Base-by-base conservation (phyloP, 2,329 filamentous ascomycete species). In the Teratosphaeria nubilosa region DNA sequence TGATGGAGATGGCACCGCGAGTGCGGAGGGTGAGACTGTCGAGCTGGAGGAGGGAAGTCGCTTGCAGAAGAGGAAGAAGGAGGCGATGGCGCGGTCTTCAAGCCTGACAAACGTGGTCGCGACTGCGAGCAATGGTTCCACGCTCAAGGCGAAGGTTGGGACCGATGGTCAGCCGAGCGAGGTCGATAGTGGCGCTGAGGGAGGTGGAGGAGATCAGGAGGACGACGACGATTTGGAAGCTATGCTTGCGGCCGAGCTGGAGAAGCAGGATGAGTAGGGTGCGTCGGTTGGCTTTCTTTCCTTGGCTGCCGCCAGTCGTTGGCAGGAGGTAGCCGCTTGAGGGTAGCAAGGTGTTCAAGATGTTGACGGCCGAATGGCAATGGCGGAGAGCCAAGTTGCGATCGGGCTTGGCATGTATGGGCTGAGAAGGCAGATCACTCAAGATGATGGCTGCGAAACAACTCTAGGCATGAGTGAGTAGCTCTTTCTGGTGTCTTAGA, bases 151-250 rank as follows among this genome's bases (percentile, higher is more conserved):
- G 27, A 63, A n/a, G 64, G 71, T 30, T 59, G 56, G 60, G 27
- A 74, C 75, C 1, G 72, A 71, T 27, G 77, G 70, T 56, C 73
- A 65, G n/a, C 77, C 77, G 7, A 77, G 77, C 27, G 74, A 74
- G n/a, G 73, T 75, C 31, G 77, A 76, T 55, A 66, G 70, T 50
- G 63, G 69, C 61, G 55, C 59, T 48, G 62, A 61, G 30, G 60
- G 27, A 14, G 56, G 58, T 25, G 63, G 25, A n/a, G 24, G 25
- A 16, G 13, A 65, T 10, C 62, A 65, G 20, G 73, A 69, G 2
- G 74, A 73, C 25, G 74, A 69, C 31, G 80, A 66, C 30, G 80
- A 85, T 64, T 71, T 86, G 54, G 85, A 86, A 70, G 80, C 82
- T n/a, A 75, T 75, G 57, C 62, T 78, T 59, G 74, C 75, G 60